phyloP scores from a whole-genome alignment of 2,329 filamentous ascomycete genomes.

The Bertia moriformis region DNA sequence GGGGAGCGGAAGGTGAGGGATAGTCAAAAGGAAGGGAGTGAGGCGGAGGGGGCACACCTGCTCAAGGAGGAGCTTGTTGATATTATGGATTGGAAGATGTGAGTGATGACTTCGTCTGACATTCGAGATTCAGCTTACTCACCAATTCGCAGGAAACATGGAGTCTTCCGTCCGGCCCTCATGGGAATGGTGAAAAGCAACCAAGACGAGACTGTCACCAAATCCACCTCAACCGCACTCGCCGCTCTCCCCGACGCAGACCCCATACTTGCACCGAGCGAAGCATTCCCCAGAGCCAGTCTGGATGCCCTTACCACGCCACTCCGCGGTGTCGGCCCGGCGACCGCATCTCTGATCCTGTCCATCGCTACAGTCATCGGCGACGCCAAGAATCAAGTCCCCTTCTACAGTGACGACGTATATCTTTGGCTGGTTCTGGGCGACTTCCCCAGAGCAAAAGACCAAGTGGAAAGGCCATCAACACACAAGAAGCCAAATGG shows the following conservation, averaged over 20 bases:
- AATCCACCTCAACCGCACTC: not conserved
- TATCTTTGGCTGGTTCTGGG: not conserved
- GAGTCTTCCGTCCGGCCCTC: constrained; percentile 19
- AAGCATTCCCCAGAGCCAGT: constrained; percentile 13
- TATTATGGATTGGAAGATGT: not conserved
- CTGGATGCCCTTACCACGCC: constrained; percentile 16
- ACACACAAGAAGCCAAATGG: not conserved
- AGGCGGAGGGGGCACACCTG: not conserved
- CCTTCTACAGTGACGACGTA: constrained; percentile 25
- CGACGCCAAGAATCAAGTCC: constrained; percentile 9
- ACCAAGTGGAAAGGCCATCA: too few species aligned
- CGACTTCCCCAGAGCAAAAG: not conserved
- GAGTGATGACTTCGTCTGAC: too few species aligned
- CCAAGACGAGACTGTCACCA: constrained; percentile 3
- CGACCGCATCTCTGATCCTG: constrained; percentile 23
- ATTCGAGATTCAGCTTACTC: too few species aligned
- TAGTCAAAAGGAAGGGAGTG: not conserved
- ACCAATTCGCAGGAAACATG: constrained; percentile 18
- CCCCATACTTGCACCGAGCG: constrained; percentile 3
- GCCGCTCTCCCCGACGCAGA: not conserved
- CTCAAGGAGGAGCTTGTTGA: not conserved
- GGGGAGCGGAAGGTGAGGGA: not conserved
- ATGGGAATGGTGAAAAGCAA: constrained; percentile 22
- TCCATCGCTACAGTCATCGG: constrained; percentile 9
- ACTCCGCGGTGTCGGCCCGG: constrained; percentile 22